A percentile compares a stretch with the other conserved stretches of the same genome.
These are phyloP conservation scores for Tuber indicum DNA, from an alignment of 495 filamentous ascomycete species.

Conservation along the genomic window DNA sequence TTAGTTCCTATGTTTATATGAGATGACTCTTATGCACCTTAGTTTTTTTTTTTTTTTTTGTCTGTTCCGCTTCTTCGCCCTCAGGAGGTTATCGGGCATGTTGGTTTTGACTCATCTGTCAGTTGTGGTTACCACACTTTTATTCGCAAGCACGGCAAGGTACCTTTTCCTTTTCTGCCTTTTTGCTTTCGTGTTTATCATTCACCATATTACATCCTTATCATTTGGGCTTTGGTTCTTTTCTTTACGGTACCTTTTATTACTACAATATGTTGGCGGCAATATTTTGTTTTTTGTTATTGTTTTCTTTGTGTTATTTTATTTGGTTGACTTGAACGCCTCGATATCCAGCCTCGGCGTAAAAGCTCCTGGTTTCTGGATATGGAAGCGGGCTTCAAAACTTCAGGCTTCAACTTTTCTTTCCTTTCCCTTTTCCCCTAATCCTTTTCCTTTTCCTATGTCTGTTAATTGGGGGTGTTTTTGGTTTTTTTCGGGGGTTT, in stretches of 20 bases:
- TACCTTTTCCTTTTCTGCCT: not conserved
- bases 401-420: not conserved
- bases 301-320: slow-evolving; percentile 26
- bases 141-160: not conserved
- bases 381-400: not conserved
- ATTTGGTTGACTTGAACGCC: slow-evolving; percentile 12
- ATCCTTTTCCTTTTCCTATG: not conserved
- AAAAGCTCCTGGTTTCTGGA: not conserved
- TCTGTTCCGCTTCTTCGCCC: slow-evolving; percentile 15
- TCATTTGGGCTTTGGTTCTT: not conserved
- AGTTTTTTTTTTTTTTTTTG: slow-evolving; percentile 15
- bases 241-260: not conserved
- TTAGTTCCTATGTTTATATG: slow-evolving; percentile 18
- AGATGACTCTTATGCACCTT: slow-evolving; percentile 28
- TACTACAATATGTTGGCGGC: slow-evolving; percentile 10
- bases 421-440: not conserved
- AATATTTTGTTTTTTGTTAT: slow-evolving; percentile 28
- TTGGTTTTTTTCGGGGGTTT: not conserved
- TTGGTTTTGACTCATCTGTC: not conserved
- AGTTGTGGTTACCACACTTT: not conserved
- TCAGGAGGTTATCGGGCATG: slow-evolving; percentile 12
- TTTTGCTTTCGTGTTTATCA: not conserved
- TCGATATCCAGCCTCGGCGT: not conserved
- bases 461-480: not conserved
- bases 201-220: not conserved